A percentile compares a stretch with the other conserved stretches of the same genome.
phyloP scores from a whole-genome alignment of 257 asterid genomes.

The Henckelia pumila region DNA sequence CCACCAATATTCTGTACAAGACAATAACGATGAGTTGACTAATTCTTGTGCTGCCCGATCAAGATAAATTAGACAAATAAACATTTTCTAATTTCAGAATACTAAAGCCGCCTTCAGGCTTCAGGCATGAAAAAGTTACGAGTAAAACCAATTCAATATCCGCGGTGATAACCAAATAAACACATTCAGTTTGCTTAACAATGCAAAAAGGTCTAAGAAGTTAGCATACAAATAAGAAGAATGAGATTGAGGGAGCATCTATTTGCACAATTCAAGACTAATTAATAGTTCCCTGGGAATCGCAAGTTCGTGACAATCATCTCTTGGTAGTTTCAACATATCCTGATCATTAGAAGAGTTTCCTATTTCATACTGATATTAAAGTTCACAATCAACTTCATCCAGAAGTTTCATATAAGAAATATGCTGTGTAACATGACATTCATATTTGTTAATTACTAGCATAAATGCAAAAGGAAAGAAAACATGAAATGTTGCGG shows the following conservation, averaged over 20 bases:
- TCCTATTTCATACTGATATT: background rate
- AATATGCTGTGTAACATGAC: background rate
- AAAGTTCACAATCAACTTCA: background rate
- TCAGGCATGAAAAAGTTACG: background rate
- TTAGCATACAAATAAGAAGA: background rate
- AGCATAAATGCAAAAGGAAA: background rate
- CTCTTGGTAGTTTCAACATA: background rate
- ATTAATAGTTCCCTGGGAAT: background rate
- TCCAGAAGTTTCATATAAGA: background rate
- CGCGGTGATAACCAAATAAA: background rate
- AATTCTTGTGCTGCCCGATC: background rate
- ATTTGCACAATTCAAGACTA: background rate
- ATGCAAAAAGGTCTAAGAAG: background rate
- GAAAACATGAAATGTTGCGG: background rate
- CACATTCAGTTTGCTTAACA: background rate
- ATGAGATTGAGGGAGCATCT: background rate
- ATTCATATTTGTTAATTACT: background rate
- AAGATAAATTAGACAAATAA: background rate
- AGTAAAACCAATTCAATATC: background rate
- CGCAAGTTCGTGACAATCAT: background rate
- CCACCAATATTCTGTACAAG: conserved; percentile 79
- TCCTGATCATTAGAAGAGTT: background rate
- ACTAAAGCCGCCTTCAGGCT: too few species aligned
- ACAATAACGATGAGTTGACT: background rate
- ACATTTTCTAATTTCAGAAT: background rate